Percentiles rank a stretch among this genome's conserved stretches.
Conservation (phyloP, 2,329 filamentous ascomycete species). For the Microdochium bolleyi region DNA sequence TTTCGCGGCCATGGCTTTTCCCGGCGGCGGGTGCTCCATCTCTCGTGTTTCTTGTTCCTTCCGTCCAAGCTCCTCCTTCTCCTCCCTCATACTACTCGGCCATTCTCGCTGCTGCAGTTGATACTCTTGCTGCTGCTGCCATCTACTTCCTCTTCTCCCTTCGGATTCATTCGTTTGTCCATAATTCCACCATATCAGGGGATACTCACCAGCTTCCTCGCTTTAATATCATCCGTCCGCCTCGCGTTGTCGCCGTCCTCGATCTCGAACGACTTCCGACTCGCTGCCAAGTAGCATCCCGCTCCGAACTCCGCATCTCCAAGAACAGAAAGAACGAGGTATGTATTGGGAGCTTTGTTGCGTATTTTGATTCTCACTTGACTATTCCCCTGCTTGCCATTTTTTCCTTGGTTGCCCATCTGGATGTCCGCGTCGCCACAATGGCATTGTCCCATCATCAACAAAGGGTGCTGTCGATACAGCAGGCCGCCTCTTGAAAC, state of each 20-base stretch:
- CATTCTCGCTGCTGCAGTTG: constrained; percentile 8
- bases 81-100: constrained; percentile 14
- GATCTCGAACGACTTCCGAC: not conserved
- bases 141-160: constrained; percentile 15
- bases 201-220: constrained; percentile 24
- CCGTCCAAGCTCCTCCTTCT: constrained; percentile 19
- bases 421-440: not conserved
- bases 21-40: not conserved
- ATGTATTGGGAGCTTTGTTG: not conserved
- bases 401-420: not conserved
- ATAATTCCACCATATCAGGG: constrained; percentile 21
- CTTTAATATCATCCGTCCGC: constrained; percentile 19
- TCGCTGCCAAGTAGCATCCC: not conserved
- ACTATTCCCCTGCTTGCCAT: not conserved
- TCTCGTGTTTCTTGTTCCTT: constrained; percentile 13
- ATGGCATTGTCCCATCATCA: not conserved
- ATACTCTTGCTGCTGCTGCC: constrained; percentile 19
- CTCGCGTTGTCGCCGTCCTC: not conserved
- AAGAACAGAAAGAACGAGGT: not conserved
- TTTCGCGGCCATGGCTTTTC: not conserved
- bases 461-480: not conserved
- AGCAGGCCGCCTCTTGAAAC: too few species aligned
- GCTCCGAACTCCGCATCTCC: not conserved
- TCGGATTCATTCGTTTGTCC: constrained; percentile 29
- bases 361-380: not conserved